Percentiles rank a stretch among this genome's conserved stretches.
Evolutionary conservation across 495 filamentous ascomycete genomes (phyloP).

Genomic region (Penicillium verhagenii): DNA sequence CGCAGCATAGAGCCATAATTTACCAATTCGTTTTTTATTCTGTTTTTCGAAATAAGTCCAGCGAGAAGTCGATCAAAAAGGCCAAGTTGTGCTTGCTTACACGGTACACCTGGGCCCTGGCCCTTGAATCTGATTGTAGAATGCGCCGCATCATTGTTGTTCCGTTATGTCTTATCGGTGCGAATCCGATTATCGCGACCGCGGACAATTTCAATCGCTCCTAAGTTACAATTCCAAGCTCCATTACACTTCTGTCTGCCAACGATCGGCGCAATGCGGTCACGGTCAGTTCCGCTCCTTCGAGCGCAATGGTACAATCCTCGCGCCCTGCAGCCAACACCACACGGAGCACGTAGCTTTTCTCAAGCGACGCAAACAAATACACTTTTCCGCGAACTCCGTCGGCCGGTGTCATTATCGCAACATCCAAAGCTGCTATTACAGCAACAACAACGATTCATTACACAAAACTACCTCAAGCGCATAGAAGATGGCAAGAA

Average conservation of each 20-base stretch:
- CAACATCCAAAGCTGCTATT: background rate
- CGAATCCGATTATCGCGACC: conserved; percentile 23
- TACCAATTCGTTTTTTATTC: background rate
- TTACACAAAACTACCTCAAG: conserved; percentile 47
- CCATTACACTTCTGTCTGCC: conserved; percentile 1
- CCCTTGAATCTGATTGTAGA: background rate
- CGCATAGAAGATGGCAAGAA: conserved; percentile 54
- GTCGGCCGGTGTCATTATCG: conserved; percentile 16
- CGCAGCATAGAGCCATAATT: background rate
- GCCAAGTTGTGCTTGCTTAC: no score
- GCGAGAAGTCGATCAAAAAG: no score
- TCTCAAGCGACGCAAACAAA: conserved; percentile 24
- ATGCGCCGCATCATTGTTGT: conserved; percentile 20
- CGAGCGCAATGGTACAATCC: conserved; percentile 24
- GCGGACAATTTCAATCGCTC: conserved; percentile 9
- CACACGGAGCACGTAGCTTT: conserved; percentile 29
- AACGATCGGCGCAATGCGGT: conserved; percentile 28
- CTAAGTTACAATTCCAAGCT: conserved; percentile 10
- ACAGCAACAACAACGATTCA: conserved; percentile 43
- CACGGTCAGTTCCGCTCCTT: conserved; percentile 23
- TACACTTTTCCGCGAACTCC: conserved; percentile 9
- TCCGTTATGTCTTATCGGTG: conserved; percentile 27
- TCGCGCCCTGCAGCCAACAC: conserved; percentile 9
- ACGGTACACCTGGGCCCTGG: no score
- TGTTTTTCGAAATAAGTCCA: no score